phyloP scores from a whole-genome alignment of 768 basidiomycete genomes.

The Boletus insuetus region DNA sequence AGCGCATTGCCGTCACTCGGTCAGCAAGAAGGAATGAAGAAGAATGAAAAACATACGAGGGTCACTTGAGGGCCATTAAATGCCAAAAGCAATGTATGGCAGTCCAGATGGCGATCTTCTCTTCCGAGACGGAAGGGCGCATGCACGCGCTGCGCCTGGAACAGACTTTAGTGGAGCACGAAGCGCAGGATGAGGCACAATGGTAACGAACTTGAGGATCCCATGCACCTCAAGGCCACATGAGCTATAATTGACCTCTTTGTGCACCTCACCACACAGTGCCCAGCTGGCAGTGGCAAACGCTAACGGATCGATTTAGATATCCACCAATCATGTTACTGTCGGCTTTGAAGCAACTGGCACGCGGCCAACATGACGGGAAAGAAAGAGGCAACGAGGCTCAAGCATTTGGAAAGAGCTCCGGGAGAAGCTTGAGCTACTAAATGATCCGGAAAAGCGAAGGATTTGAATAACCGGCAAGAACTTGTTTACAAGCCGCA shows the following conservation, averaged over 20 bases:
- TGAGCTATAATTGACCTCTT: not conserved
- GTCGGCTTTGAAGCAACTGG: not conserved
- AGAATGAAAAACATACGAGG: slow-evolving; percentile 4
- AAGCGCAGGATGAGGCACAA: not conserved
- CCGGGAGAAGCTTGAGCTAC: not conserved
- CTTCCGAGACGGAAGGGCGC: not conserved
- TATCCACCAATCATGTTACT: not conserved
- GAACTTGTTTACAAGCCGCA: too few relatives aligned
- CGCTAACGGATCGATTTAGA: not conserved
- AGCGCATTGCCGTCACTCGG: slow-evolving; percentile 10
- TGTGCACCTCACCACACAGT: not conserved
- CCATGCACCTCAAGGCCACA: not conserved
- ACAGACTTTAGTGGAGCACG: not conserved
- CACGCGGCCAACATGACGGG: not conserved
- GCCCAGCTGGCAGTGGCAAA: not conserved
- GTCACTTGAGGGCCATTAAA: slow-evolving; percentile 14
- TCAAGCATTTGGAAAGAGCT: not conserved
- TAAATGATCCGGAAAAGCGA: too few relatives aligned
- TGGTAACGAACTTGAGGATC: not conserved
- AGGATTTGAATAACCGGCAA: too few relatives aligned
- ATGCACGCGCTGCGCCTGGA: not conserved
- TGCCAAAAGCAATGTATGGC: slow-evolving; percentile 2
- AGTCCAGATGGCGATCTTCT: slow-evolving; percentile 2
- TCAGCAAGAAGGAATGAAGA: not conserved
- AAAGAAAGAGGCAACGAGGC: not conserved